These are phyloP conservation scores for Clarireedia monteithiana DNA, from an alignment of 2,329 filamentous ascomycete genomes.

Conservation along the genomic window DNA sequence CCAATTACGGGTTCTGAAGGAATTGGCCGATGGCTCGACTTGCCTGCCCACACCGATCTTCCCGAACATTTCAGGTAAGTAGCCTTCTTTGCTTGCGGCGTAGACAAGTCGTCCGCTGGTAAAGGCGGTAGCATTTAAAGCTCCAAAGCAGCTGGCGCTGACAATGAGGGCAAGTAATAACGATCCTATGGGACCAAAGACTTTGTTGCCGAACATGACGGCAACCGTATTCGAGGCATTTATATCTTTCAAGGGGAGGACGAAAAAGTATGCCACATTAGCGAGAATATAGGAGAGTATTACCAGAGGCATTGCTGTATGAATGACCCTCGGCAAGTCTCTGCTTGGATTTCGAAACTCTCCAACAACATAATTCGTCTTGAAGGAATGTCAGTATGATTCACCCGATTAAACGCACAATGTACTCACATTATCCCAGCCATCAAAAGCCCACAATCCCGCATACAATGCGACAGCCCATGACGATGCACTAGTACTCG, in stretches of 20 bases:
- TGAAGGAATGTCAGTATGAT: constrained; percentile 21
- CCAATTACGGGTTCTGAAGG: constrained; percentile 45
- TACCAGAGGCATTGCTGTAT: constrained; percentile 91
- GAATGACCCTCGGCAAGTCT: constrained; percentile 89
- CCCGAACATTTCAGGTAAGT: constrained; percentile 77
- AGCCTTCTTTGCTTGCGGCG: constrained; percentile 90
- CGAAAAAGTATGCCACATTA: constrained; percentile 90
- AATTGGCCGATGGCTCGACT: constrained; percentile 34
- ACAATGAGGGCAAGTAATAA: constrained; percentile 84
- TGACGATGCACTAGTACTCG: constrained; percentile 67
- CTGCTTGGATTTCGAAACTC: constrained; percentile 89
- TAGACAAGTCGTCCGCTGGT: constrained; percentile 90
- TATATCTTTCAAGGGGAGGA: constrained; percentile 72
- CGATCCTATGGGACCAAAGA: constrained; percentile 78
- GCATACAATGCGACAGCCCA: constrained; percentile 95
- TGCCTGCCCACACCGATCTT: constrained; percentile 61
- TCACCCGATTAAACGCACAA: not conserved
- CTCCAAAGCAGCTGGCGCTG: constrained; percentile 85
- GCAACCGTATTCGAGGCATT: constrained; percentile 92
- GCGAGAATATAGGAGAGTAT: constrained; percentile 86
- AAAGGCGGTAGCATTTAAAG: constrained; percentile 89
- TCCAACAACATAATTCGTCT: constrained; percentile 96
- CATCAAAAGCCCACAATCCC: constrained; percentile 95
- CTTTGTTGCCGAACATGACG: constrained; percentile 82
- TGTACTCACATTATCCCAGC: constrained; percentile 86